Evolutionary conservation across 306 rosid genomes (phyloP), one percentile per base, ranked within the genome.

Genomic region (Trifolium subterraneum): DNA sequence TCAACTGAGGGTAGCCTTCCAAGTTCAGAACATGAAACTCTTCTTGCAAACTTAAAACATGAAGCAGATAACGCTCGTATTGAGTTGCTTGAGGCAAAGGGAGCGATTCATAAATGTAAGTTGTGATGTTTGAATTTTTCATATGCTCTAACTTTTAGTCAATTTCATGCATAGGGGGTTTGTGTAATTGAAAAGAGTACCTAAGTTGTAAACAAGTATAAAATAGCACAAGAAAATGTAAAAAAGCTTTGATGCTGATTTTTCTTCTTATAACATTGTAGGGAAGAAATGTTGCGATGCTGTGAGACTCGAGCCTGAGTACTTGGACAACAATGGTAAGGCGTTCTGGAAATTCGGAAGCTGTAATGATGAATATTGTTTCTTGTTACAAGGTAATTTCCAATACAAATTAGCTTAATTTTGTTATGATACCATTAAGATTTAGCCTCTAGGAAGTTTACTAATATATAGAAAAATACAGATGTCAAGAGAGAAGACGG

Each of bases 11-110:
- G 22, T 6, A 70, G 70, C 19, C 65, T 56, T 64, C 20, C 68
- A 23, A 60, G 64, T 47, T 27, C 68, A 7, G 73, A 84, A 48
- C 74, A 81, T 31, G 75, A 73, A n/a, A 64, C 75, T 64, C 80
- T 76, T 58, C 7, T 79, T 72, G 44, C 68, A 38, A 66, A 80
- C 75, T 78, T 94, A 64, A 84, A 81, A 82, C 79, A 35, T 64
- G 86, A 87, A 8, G 81, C 68, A 31, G 95, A 83, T 80, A 65
- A 78, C 71, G 96, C 86, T 48, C 91, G 86, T 39, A 82, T 84
- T 31, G 84, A 85, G 79, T 52, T 82, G 77, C 78, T 87, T 18
- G 82, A 80, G 41, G 87, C 83, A 66, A 76, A 71, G 83, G 80
- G 77, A 63, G 39, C 20, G 55, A 27, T 80, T 70, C 73, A 87